Evolutionary conservation across 257 asterid genomes (phyloP).

Genomic region (Scutellaria baicalensis): DNA sequence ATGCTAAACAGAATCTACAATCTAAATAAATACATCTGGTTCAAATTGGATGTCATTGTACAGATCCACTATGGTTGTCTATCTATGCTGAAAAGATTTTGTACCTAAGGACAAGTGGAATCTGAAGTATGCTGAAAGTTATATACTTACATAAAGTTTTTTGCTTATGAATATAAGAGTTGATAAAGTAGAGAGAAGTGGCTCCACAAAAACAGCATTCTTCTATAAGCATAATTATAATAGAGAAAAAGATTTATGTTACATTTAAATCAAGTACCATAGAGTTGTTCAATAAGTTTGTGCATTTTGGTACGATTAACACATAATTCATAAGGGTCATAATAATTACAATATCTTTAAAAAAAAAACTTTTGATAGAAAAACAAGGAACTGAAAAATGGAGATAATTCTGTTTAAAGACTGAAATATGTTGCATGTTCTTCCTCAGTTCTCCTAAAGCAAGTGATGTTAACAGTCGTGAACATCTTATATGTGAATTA

Average conservation of each 20-base stretch:
- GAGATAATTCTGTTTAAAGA: not conserved
- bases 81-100: not conserved
- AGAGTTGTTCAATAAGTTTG: not conserved
- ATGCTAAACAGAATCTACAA: not conserved
- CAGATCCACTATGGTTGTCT: not conserved
- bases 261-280: not conserved
- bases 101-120: not conserved
- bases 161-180: not conserved
- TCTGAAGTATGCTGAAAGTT: conserved; percentile 1
- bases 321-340: not conserved
- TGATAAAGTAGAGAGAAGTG: conserved; percentile 2
- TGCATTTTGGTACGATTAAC: not conserved
- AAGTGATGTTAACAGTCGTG: not conserved
- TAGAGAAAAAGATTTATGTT: not conserved
- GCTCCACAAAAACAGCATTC: not conserved
- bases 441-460: not conserved
- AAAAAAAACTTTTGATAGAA: not conserved
- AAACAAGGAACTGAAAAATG: conserved; percentile 1
- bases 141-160: not conserved
- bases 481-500: not conserved
- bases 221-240: not conserved
- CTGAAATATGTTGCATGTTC: not conserved
- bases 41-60: not conserved
- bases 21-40: not conserved
- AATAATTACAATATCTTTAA: not conserved